Evolutionary conservation across 108 stramenopile genomes (phyloP), one percentile per base, ranked within the genome.

Genomic region (Cylindrotheca fusiformis): DNA sequence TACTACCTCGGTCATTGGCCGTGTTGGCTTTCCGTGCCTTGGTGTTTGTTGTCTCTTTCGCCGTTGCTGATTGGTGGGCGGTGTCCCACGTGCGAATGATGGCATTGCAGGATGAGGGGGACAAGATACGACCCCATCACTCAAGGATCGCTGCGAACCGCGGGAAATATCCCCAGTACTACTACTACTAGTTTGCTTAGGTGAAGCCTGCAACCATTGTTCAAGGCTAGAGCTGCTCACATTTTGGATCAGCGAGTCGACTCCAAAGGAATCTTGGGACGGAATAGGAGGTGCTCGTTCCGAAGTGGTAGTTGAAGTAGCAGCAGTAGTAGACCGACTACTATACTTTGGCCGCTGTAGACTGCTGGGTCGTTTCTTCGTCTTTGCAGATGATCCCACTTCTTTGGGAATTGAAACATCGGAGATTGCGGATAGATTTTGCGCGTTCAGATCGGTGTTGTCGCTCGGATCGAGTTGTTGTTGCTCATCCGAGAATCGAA

Each of bases 401-500:
- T 5, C 6, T 10, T 28, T 32, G 23, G 30, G 17, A 41, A 44
- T 25, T 5, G 57, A 59, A 12, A 48, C 17, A 56, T 66, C 65
- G 31, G 65, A 66, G 14, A 66, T 18, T 19, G 65, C 52, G 21
- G 65, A 53, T n/a, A 66, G 24, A 14, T 32, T 33, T 31, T 50
- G 67, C n/a, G 18, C 4, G 21, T 60, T 50, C 22, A 23, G 57
- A n/a, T 28, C 32, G 12, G 28, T 26, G 33, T 21, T 19, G 2
- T 2, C 32, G 4, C 23, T 8, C 12, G 27, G 21, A 8, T 23
- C 32, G 18, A 17, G 26, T 8, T 47, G 56, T 31, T 29, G 17
- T 55, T 72, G 64, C 25, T 53, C 31, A 50, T 76, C 75, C 14
- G 69, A 68, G 57, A 76, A 76, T 33, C 75, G 68, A 14, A 76